A percentile compares a stretch with the other conserved stretches of the same genome.
Conservation (phyloP, 2,329 filamentous ascomycete species). For the Aspergillus fumigatiaffinis region DNA sequence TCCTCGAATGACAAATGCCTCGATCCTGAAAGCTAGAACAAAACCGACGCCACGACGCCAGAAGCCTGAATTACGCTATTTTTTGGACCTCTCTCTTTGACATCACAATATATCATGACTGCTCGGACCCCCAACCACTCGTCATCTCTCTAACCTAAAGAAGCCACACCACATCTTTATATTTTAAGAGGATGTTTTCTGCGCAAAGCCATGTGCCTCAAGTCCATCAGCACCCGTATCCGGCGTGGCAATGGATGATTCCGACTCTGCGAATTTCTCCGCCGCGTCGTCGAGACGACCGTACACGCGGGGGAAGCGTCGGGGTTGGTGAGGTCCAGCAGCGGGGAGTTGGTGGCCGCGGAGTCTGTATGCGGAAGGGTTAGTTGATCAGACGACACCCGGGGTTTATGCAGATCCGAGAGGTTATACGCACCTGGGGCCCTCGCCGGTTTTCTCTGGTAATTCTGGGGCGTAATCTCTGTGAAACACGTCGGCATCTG, state of each 20-base stretch:
- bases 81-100: not conserved
- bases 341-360: slow-evolving; percentile 80
- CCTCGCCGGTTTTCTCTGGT: slow-evolving; percentile 69
- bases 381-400: not conserved
- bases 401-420: not conserved
- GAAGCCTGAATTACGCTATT: not conserved
- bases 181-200: slow-evolving; percentile 28
- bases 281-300: slow-evolving; percentile 52
- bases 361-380: slow-evolving; percentile 41
- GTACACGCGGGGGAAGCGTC: slow-evolving; percentile 66
- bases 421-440: slow-evolving; percentile 59
- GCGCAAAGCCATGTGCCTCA: slow-evolving; percentile 55
- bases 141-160: not conserved
- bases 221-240: slow-evolving; percentile 51
- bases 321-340: slow-evolving; percentile 57
- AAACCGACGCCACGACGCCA: not conserved
- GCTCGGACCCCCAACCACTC: no score
- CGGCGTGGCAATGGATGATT: slow-evolving; percentile 49
- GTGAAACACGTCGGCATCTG: slow-evolving; percentile 58
- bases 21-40: not conserved
- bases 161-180: not conserved
- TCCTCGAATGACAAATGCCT: not conserved
- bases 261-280: slow-evolving; percentile 46
- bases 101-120: not conserved
- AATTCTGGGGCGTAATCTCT: slow-evolving; percentile 65